Conservation (phyloP, 192 early-diverging fungal genomes). For the Coemansia sp. region DNA sequence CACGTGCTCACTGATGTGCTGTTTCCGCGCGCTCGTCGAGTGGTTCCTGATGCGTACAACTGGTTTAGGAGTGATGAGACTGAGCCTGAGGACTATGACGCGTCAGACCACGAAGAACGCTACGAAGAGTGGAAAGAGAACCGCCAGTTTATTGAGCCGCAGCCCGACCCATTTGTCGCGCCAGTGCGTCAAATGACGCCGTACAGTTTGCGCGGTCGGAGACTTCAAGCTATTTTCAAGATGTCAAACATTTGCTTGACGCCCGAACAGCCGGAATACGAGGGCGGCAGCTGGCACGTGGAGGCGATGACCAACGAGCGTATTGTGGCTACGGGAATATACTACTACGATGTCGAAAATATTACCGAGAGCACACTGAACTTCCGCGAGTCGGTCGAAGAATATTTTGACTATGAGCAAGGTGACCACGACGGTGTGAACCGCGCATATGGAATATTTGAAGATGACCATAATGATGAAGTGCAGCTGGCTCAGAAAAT, state of each 20-base stretch:
- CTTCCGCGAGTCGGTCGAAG: slow-evolving; percentile 52
- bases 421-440: slow-evolving; percentile 17
- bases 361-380: slow-evolving; percentile 60
- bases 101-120: slow-evolving; percentile 11
- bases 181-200: slow-evolving; percentile 28
- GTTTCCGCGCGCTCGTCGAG: slow-evolving; percentile 7
- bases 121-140: slow-evolving; percentile 24
- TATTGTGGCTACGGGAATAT: slow-evolving; percentile 72
- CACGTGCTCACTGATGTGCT: slow-evolving; percentile 42
- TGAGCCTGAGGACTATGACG: slow-evolving; percentile 13
- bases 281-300: slow-evolving; percentile 63
- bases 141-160: slow-evolving; percentile 24
- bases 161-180: slow-evolving; percentile 42
- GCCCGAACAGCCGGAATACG: slow-evolving; percentile 61
- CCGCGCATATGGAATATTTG: slow-evolving; percentile 46
- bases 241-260: slow-evolving; percentile 67
- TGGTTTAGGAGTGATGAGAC: slow-evolving; percentile 19
- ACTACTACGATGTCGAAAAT: slow-evolving; percentile 71
- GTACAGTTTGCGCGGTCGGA: slow-evolving; percentile 37
- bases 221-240: slow-evolving; percentile 70
- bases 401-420: slow-evolving; percentile 11
- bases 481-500: slow-evolving; percentile 35
- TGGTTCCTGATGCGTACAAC: slow-evolving; percentile 13
- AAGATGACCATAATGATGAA: slow-evolving; percentile 7
- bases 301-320: slow-evolving; percentile 71